These are phyloP conservation scores for Saccharomycopsis olivae DNA, from an alignment of 805 yeast genomes.

Conservation along the genomic window DNA sequence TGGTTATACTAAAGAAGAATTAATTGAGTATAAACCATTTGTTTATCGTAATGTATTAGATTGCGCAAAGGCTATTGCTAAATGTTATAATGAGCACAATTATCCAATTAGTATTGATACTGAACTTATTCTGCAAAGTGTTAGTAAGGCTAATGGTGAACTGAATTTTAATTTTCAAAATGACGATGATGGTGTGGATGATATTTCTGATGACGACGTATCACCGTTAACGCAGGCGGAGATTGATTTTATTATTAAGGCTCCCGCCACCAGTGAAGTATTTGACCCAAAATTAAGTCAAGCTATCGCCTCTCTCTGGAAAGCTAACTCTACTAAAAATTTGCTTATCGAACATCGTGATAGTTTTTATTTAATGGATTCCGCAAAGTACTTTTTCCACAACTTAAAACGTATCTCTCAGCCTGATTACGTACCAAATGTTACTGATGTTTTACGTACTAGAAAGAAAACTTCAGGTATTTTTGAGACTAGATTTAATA, in stretches of 20 bases:
- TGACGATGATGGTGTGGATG: constrained; percentile 1
- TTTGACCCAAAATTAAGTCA: constrained; percentile 41
- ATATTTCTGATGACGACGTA: constrained; percentile 1
- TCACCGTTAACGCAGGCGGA: constrained; percentile 25
- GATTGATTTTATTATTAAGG: constrained; percentile 33
- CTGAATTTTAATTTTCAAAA: not conserved
- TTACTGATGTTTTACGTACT: constrained; percentile 72
- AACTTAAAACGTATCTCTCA: constrained; percentile 51
- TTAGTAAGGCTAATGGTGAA: not conserved
- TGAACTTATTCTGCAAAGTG: constrained; percentile 18
- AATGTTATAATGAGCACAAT: constrained; percentile 47
- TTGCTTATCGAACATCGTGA: constrained; percentile 51
- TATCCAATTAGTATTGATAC: constrained; percentile 25
- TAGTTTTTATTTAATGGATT: constrained; percentile 75
- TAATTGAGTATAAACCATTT: constrained; percentile 64
- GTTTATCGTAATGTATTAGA: constrained; percentile 71
- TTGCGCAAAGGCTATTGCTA: constrained; percentile 59
- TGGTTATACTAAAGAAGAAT: constrained; percentile 63
- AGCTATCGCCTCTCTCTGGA: constrained; percentile 43
- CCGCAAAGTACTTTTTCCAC: constrained; percentile 68
- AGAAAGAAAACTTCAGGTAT: constrained; percentile 91
- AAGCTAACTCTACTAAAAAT: constrained; percentile 44
- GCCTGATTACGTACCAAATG: constrained; percentile 57
- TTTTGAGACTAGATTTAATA: constrained; percentile 66
- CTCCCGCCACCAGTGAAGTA: constrained; percentile 23